A percentile compares a stretch with the other conserved stretches of the same genome.
These are phyloP conservation scores for Urtica urens DNA, from an alignment of 306 rosid species.

Conservation along the genomic window DNA sequence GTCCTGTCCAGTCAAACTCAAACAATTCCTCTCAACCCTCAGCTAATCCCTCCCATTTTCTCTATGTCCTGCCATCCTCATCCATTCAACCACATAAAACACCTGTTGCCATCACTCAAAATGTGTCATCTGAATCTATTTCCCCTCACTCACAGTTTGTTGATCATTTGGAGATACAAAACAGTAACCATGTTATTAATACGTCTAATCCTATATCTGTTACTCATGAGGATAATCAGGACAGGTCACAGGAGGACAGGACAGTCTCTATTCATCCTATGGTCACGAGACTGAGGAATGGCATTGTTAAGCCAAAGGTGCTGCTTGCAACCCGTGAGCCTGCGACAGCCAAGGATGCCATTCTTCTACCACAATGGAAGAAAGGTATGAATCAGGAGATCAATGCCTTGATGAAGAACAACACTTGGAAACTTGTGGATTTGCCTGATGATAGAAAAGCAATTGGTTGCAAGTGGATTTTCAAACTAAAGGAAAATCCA, in stretches of 20 bases:
- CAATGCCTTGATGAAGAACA: neutral
- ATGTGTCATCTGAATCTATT: too few species aligned
- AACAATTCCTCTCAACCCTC: too few species aligned
- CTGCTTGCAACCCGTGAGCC: neutral
- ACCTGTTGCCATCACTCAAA: too few species aligned
- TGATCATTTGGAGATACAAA: too few species aligned
- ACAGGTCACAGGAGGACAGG: too few species aligned
- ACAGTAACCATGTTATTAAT: too few species aligned
- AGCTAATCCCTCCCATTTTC: too few species aligned
- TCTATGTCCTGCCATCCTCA: too few species aligned
- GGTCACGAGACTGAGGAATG: neutral
- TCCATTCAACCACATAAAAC: too few species aligned
- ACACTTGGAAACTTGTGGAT: neutral
- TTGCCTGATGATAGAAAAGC: neutral
- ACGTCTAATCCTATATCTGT: too few species aligned
- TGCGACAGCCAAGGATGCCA: neutral
- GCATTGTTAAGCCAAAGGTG: neutral
- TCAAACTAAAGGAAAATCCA: neutral
- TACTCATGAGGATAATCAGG: too few species aligned
- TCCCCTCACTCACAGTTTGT: too few species aligned
- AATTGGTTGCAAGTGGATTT: neutral
- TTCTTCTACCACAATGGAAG: neutral
- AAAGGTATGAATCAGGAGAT: neutral
- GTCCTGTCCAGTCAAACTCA: neutral
- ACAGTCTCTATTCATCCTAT: neutral